phyloP scores from a whole-genome alignment of 1,139 yeast genomes.

The Kurtzmaniella quercitrusa region DNA sequence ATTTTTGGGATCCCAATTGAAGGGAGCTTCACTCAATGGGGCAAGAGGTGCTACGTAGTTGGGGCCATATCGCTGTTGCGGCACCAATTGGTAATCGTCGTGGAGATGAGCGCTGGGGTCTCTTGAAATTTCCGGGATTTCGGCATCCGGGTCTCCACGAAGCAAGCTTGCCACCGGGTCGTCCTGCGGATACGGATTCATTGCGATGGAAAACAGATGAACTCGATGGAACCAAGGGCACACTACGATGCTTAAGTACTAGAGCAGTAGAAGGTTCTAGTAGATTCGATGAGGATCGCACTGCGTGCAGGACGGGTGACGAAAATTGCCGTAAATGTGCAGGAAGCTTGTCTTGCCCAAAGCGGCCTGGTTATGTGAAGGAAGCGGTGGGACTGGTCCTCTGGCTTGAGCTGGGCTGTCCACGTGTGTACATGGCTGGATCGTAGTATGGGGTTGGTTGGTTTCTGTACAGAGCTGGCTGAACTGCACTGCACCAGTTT shows the following conservation, averaged over 20 bases:
- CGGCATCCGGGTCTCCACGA: slow-evolving; percentile 5
- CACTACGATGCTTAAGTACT: background rate
- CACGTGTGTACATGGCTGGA: too few relatives aligned
- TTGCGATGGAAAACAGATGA: slow-evolving; percentile 1
- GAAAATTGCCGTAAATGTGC: too few relatives aligned
- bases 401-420: too few relatives aligned
- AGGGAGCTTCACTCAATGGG: background rate
- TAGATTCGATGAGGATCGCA: background rate
- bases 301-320: background rate
- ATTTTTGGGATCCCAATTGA: too few relatives aligned
- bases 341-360: too few relatives aligned
- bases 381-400: too few relatives aligned
- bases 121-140: slow-evolving; percentile 6
- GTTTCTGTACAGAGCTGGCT: too few relatives aligned
- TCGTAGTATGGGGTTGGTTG: too few relatives aligned
- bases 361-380: too few relatives aligned
- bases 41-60: slow-evolving; percentile 3
- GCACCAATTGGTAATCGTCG: slow-evolving; percentile 3
- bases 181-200: slow-evolving; percentile 6
- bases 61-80: slow-evolving; percentile 2
- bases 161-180: slow-evolving; percentile 8
- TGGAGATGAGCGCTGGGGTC: slow-evolving; percentile 1
- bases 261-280: background rate
- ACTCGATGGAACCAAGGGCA: background rate
- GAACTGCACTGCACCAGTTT: too few relatives aligned